These are phyloP conservation scores for Laburnicola sp. DNA, from an alignment of 2,329 filamentous ascomycete genomes.

Conservation along the genomic window DNA sequence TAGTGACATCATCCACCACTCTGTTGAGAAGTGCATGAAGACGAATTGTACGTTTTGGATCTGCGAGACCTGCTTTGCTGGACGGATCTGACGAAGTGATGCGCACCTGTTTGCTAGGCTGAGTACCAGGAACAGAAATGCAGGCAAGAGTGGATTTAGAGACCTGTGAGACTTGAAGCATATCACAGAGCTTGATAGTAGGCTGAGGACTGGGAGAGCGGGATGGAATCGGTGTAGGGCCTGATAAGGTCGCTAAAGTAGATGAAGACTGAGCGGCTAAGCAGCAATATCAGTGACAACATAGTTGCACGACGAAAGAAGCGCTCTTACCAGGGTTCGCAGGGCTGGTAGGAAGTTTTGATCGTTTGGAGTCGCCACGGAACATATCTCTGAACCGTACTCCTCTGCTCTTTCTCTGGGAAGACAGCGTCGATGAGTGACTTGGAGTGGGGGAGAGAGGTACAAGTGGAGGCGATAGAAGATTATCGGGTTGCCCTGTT, in stretches of 20 bases:
- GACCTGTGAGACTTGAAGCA: background rate
- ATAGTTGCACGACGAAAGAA: background rate
- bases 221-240: background rate
- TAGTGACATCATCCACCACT: conserved; percentile 1
- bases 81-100: background rate
- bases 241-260: background rate
- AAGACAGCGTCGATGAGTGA: too few relatives aligned
- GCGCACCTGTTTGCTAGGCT: background rate
- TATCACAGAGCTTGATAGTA: background rate
- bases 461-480: too few relatives aligned
- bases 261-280: background rate
- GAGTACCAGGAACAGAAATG: background rate
- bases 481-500: too few relatives aligned
- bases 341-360: too few relatives aligned
- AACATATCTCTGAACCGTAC: too few relatives aligned
- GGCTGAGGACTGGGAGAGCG: background rate
- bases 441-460: too few relatives aligned
- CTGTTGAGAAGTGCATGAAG: background rate
- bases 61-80: too few relatives aligned
- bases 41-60: background rate
- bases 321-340: too few relatives aligned
- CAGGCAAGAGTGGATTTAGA: background rate
- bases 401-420: too few relatives aligned
- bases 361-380: too few relatives aligned
- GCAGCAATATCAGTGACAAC: background rate